Conservation (phyloP, 306 rosid species). For the Acacia acuminata region DNA sequence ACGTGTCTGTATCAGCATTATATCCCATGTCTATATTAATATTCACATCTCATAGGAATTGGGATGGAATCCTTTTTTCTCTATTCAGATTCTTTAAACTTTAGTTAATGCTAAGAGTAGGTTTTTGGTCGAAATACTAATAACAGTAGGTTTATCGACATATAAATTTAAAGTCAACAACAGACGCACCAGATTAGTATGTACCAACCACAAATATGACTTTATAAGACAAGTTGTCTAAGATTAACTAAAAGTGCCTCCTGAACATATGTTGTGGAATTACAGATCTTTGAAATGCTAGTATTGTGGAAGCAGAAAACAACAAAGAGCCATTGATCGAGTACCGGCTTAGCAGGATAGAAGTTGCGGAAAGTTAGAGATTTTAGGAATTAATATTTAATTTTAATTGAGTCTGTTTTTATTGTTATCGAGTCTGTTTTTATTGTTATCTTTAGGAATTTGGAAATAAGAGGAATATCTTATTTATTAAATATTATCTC, state of each 20-base stretch:
- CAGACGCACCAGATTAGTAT: not conserved
- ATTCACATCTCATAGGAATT: not conserved
- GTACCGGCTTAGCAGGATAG: no score
- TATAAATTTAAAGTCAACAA: not conserved
- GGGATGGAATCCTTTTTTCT: not conserved
- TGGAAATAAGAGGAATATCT: no score
- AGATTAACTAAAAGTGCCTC: not conserved
- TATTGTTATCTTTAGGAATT: no score
- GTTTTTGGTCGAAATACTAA: not conserved
- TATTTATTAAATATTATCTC: no score
- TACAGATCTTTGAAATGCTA: not conserved
- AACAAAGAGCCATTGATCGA: not conserved
- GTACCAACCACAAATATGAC: not conserved
- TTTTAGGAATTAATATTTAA: no score
- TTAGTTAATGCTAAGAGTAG: not conserved
- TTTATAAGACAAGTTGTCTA: not conserved
- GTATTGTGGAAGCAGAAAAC: not conserved
- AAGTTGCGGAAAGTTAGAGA: no score
- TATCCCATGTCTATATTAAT: not conserved
- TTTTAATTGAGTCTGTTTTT: no score
- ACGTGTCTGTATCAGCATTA: not conserved
- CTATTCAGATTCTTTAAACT: not conserved
- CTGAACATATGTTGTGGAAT: not conserved
- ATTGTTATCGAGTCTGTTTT: no score
- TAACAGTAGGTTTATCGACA: not conserved